These are phyloP conservation scores for Claviceps pazoutovae DNA, from an alignment of 2,329 filamentous ascomycete species.

Conservation along the genomic window DNA sequence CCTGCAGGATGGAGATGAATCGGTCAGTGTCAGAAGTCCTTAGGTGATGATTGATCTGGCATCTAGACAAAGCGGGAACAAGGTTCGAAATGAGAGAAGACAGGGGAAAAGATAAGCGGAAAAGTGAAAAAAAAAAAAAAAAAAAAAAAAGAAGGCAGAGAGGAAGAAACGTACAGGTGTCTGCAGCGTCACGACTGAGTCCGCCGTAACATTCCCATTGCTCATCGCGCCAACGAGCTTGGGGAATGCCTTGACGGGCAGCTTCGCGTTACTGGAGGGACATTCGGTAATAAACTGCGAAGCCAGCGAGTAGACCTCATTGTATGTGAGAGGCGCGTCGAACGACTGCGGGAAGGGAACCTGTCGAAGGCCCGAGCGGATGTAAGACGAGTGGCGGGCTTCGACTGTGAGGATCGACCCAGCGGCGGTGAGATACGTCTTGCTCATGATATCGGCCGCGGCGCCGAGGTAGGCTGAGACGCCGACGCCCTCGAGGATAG, in stretches of 20 bases:
- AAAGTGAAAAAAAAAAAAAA: background rate
- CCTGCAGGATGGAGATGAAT: background rate
- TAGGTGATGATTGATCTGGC: no score
- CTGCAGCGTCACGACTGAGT: background rate
- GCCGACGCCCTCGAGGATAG: slow-evolving; percentile 50
- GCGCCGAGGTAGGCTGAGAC: slow-evolving; percentile 52
- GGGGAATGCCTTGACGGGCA: slow-evolving; percentile 50
- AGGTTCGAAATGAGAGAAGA: no score
- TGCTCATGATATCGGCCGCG: slow-evolving; percentile 43
- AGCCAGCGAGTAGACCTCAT: slow-evolving; percentile 51
- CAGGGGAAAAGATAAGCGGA: no score
- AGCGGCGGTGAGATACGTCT: slow-evolving; percentile 43
- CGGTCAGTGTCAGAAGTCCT: no score
- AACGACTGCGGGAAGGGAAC: slow-evolving; percentile 44
- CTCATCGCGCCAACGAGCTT: slow-evolving; percentile 20
- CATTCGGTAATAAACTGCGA: slow-evolving; percentile 46
- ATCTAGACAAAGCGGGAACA: no score
- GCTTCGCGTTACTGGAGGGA: slow-evolving; percentile 35
- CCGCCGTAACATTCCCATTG: background rate
- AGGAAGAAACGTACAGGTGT: background rate
- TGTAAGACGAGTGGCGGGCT: slow-evolving; percentile 47
- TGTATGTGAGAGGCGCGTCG: slow-evolving; percentile 42
- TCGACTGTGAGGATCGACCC: slow-evolving; percentile 51
- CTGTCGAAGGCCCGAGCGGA: slow-evolving; percentile 35
- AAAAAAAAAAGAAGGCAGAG: background rate